Conservation (phyloP, 106 monocot species). For the Cymbidium sinense region DNA sequence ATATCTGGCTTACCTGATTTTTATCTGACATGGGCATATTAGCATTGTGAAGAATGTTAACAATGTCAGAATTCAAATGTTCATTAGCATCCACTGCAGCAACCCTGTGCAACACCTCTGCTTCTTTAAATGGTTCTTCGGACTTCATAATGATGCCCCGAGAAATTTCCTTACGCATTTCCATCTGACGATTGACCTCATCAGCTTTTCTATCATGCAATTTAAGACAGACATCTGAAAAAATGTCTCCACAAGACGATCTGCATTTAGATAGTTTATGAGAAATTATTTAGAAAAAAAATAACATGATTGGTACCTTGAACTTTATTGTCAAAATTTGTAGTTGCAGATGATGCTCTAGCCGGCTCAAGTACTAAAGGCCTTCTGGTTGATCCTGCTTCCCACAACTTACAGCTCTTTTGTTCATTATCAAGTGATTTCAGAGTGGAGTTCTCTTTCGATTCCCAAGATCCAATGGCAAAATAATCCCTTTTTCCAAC, state of each 20-base stretch:
- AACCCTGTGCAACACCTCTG: conserved; percentile 6
- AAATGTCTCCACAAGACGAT: conserved; percentile 3
- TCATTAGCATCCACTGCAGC: neutral
- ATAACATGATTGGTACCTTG: neutral
- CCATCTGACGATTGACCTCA: neutral
- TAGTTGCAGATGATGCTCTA: conserved; percentile 9
- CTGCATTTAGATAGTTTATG: neutral
- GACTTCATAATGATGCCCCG: neutral
- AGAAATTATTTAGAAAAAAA: neutral
- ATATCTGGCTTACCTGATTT: conserved; percentile 12
- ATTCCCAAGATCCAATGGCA: conserved; percentile 10
- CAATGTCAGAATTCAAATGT: neutral
- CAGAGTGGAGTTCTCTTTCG: conserved; percentile 9
- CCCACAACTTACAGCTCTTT: conserved; percentile 2
- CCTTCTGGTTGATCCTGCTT: conserved; percentile 6
- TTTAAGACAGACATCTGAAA: conserved; percentile 4
- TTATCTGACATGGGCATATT: conserved; percentile 3
- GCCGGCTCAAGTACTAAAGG: conserved; percentile 5
- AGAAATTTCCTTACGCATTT: conserved; percentile 6
- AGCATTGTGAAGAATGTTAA: neutral
- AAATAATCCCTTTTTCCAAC: conserved; percentile 20
- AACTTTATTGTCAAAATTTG: conserved; percentile 8
- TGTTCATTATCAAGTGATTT: conserved; percentile 10
- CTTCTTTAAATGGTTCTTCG: neutral
- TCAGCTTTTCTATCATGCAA: conserved; percentile 13